Evolutionary conservation across 495 filamentous ascomycete species (phyloP).

Genomic region (Podospora pseudoanserina): DNA sequence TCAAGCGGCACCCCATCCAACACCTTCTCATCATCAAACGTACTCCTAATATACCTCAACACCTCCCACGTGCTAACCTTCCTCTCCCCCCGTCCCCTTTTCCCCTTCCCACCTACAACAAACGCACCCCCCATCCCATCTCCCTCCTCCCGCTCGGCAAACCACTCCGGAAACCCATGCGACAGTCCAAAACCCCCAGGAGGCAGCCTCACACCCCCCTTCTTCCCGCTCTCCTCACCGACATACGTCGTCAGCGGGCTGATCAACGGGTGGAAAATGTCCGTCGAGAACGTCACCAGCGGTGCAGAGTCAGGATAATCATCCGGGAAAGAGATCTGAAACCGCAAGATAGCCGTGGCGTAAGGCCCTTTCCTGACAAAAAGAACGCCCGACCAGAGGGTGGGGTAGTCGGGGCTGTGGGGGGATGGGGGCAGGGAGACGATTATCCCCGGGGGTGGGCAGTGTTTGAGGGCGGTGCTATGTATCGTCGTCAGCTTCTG

Average conservation of each 20-base stretch:
- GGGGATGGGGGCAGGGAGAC: conserved; percentile 59
- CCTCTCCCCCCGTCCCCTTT: conserved; percentile 22
- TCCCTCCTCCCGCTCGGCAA: conserved; percentile 45
- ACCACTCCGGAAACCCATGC: conserved; percentile 90
- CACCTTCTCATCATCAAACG: conserved; percentile 72
- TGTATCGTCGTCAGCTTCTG: background rate
- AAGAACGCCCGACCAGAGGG: conserved; percentile 81
- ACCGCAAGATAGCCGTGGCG: conserved; percentile 79
- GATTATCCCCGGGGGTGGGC: conserved; percentile 79
- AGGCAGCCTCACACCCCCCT: conserved; percentile 74
- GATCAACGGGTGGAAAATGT: conserved; percentile 92
- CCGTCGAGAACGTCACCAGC: conserved; percentile 78
- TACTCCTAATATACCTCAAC: conserved; percentile 72
- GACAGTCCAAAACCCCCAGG: conserved; percentile 84
- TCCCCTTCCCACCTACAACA: conserved; percentile 9
- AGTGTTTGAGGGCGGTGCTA: conserved; percentile 77
- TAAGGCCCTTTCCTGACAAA: conserved; percentile 95
- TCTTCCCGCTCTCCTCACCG: conserved; percentile 69
- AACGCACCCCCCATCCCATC: background rate
- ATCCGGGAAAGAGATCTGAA: conserved; percentile 81
- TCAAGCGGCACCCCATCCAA: conserved; percentile 76
- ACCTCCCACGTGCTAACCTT: conserved; percentile 56
- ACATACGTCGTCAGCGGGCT: conserved; percentile 87
- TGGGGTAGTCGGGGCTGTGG: conserved; percentile 60
- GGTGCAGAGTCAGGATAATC: conserved; percentile 77